Conservation (phyloP, 83 land plant genomes). For the Thuja plicata region DNA sequence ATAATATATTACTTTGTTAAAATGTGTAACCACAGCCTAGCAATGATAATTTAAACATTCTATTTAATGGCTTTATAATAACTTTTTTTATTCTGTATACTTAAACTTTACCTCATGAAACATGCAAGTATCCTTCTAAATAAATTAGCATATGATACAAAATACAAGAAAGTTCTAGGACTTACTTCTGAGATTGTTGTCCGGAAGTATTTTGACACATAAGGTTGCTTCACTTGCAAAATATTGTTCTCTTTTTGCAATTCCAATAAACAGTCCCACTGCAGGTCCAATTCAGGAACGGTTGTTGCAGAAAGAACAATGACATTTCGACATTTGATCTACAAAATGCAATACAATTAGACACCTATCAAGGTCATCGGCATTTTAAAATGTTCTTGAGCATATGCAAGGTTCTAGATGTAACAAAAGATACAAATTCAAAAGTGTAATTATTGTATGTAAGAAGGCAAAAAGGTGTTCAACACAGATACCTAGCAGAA, state of each 20-base stretch:
- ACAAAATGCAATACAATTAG: slow-evolving; percentile 22
- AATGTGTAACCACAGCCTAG: neutral
- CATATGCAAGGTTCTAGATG: slow-evolving; percentile 1
- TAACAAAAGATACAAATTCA: slow-evolving; percentile 1
- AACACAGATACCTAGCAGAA: neutral
- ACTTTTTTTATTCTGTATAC: neutral
- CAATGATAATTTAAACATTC: neutral
- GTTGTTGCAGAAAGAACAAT: slow-evolving; percentile 69
- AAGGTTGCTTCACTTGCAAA: slow-evolving; percentile 40
- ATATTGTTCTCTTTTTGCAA: slow-evolving; percentile 28
- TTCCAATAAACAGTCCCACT: slow-evolving; percentile 68
- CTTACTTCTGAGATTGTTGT: slow-evolving; percentile 69
- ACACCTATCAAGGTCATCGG: neutral
- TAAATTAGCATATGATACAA: neutral
- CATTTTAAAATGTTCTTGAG: neutral
- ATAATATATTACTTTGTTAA: neutral
- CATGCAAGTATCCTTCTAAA: neutral
- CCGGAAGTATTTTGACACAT: slow-evolving; percentile 43
- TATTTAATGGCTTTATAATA: neutral
- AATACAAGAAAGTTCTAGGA: neutral
- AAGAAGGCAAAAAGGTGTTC: neutral
- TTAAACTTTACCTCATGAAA: neutral
- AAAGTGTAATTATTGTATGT: neutral
- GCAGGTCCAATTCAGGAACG: slow-evolving; percentile 54
- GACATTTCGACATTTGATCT: slow-evolving; percentile 83